These are phyloP conservation scores for Ceratocystis harringtonii DNA, from an alignment of 2,329 filamentous ascomycete genomes.

Conservation along the genomic window DNA sequence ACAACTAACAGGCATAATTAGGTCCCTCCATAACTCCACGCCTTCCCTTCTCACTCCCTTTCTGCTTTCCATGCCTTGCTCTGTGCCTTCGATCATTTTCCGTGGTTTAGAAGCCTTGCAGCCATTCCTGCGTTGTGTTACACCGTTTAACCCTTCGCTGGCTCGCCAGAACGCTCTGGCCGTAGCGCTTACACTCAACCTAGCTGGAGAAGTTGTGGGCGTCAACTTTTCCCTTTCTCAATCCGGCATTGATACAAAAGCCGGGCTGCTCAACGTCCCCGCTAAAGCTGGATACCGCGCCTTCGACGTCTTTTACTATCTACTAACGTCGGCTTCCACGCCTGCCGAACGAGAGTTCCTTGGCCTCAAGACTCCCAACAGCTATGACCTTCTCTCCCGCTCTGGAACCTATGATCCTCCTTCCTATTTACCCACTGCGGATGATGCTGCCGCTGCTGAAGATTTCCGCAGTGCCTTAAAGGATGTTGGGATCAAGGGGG, in stretches of 20 bases:
- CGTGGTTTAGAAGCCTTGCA: conserved; percentile 67
- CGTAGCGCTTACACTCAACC: conserved; percentile 65
- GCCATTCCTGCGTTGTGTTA: conserved; percentile 77
- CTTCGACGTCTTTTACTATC: conserved; percentile 96
- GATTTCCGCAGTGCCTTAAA: conserved; percentile 81
- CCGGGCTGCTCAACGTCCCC: conserved; percentile 68
- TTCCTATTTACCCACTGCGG: conserved; percentile 76
- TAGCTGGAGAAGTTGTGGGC: conserved; percentile 62
- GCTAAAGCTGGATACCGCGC: conserved; percentile 69
- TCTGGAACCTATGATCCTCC: conserved; percentile 79
- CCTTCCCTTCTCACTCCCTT: conserved; percentile 76
- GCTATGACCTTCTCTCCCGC: conserved; percentile 63
- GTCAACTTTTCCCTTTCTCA: conserved; percentile 67
- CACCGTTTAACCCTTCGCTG: conserved; percentile 75
- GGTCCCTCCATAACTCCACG: conserved; percentile 75
- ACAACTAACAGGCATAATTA: conserved; percentile 24
- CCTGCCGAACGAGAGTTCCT: conserved; percentile 80
- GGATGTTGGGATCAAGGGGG: conserved; percentile 84
- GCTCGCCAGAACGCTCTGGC: conserved; percentile 68
- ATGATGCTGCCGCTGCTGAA: conserved; percentile 83
- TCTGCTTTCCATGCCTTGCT: conserved; percentile 62
- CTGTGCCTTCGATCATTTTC: conserved; percentile 59
- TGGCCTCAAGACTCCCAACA: conserved; percentile 58
- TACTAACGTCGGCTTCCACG: conserved; percentile 81
- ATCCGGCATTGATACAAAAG: conserved; percentile 70